Evolutionary conservation across 257 asterid genomes (phyloP).

Genomic region (Eustoma russellianum): DNA sequence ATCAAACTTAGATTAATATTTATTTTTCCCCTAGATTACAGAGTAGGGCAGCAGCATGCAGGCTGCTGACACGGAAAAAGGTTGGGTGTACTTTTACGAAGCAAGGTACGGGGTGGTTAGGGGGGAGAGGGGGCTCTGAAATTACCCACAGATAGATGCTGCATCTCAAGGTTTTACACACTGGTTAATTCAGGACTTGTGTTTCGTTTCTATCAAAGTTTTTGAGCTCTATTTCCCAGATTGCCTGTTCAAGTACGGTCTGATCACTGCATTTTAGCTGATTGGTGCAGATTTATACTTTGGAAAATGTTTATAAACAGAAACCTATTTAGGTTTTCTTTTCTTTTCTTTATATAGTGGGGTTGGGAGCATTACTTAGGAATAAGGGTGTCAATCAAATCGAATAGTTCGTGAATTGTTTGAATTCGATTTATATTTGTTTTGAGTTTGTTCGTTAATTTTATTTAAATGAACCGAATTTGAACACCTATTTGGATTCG

Average conservation of each 20-base stretch:
- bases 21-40: background rate
- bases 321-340: background rate
- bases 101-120: background rate
- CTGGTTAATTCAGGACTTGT: conserved; percentile 11
- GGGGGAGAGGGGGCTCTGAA: background rate
- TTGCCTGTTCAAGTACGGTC: conserved; percentile 27
- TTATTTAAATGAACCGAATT: too few species aligned
- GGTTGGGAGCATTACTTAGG: too few species aligned
- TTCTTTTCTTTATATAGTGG: too few species aligned
- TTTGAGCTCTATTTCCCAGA: conserved; percentile 8
- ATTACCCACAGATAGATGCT: background rate
- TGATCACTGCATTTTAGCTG: conserved; percentile 13
- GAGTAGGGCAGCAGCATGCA: background rate
- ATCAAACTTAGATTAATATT: conserved; percentile 4
- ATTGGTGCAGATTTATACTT: conserved; percentile 4
- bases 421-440: too few species aligned
- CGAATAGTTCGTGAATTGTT: too few species aligned
- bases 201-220: conserved; percentile 8
- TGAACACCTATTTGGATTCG: too few species aligned
- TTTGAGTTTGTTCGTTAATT: too few species aligned
- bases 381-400: too few species aligned
- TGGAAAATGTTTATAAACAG: conserved; percentile 3
- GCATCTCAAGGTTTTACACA: background rate
- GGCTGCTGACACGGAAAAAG: conserved; percentile 4
- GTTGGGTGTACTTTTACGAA: conserved; percentile 1